A percentile compares a stretch with the other conserved stretches of the same genome.
Evolutionary conservation across 1,139 yeast genomes (phyloP).

Genomic region (Scheffersomyces illinoinensis): DNA sequence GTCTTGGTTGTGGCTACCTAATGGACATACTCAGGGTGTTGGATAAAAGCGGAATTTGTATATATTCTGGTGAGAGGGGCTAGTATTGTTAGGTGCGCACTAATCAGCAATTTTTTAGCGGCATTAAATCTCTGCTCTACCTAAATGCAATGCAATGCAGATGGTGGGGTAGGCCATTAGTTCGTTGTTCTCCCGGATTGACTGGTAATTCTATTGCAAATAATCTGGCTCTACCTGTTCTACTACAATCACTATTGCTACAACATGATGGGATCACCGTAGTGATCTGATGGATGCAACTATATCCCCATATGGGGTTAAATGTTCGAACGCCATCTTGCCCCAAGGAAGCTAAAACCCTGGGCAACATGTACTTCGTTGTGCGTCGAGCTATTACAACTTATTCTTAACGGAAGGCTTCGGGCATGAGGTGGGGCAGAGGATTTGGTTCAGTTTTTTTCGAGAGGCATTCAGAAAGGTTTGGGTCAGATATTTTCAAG

Average conservation of each 20-base stretch:
- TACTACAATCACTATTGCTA: neutral
- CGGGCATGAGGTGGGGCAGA: neutral
- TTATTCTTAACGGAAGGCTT: neutral
- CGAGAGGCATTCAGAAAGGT: neutral
- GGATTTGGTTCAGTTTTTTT: neutral
- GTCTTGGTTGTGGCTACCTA: neutral
- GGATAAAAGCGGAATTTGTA: neutral
- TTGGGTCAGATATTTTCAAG: neutral
- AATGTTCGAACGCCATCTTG: neutral
- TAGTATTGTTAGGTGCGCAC: neutral
- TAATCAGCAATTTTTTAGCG: neutral
- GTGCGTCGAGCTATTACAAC: neutral
- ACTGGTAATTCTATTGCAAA: neutral
- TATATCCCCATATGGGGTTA: neutral
- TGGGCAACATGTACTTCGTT: neutral
- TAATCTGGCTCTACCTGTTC: neutral
- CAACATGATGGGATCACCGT: neutral
- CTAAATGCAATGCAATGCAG: neutral
- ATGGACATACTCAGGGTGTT: neutral
- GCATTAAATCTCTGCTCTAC: neutral
- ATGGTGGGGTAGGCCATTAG: neutral
- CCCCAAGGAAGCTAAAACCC: neutral
- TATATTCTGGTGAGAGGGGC: neutral
- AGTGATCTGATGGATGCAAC: neutral
- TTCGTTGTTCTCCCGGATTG: neutral